Base-by-base conservation (phyloP, 2,329 filamentous ascomycete genomes). In the Trichoderma sp. region DNA sequence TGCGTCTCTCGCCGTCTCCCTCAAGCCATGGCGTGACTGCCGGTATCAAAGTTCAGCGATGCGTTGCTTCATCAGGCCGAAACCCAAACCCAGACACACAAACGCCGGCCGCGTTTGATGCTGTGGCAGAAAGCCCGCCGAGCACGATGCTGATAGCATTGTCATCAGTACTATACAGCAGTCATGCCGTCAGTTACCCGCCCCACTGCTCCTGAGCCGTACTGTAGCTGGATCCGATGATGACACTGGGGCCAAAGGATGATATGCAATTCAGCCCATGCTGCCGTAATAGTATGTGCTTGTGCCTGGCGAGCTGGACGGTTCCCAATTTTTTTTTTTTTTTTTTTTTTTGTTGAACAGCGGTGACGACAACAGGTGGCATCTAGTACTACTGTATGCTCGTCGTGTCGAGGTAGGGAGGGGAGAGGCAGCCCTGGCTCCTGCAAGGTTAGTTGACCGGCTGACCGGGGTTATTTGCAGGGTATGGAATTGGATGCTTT, bases 401-500 rank as follows among this genome's bases (percentile, higher is more conserved):
- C 61, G 34, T 50, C 50, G 35, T 56, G 37, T 48, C 17, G 61
- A 45, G 61, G 60, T n/a, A 64, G 50, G 61, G 61, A 64, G 61
- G 61, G 61, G 61, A 64, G 61, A 45, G 37, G 9, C 35, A 15
- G 61, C 61, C 60, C 50, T 42, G 53, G 64, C 53, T 59, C 39
- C 53, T 66, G 64, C 64, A 59, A 57, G 52, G 64, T 59, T 58
- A 35, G 64, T 59, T 59, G 53, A 66, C 64, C 53, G 53, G 52
- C 45, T 66, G 63, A 66, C 63, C 48, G 27, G 64, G 64, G 54
- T 27, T 35, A 29, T 32, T 64, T 58, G 64, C 64, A 66, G 54
- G 64, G 63, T 22, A 57, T 37, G 39, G 64, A 66, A 66, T 58
- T 64, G 61, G 61, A 64, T 56, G 61, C 50, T 64, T 64, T 48